phyloP scores from a whole-genome alignment of 2,329 filamentous ascomycete species.

The Mariannaea elegans region DNA sequence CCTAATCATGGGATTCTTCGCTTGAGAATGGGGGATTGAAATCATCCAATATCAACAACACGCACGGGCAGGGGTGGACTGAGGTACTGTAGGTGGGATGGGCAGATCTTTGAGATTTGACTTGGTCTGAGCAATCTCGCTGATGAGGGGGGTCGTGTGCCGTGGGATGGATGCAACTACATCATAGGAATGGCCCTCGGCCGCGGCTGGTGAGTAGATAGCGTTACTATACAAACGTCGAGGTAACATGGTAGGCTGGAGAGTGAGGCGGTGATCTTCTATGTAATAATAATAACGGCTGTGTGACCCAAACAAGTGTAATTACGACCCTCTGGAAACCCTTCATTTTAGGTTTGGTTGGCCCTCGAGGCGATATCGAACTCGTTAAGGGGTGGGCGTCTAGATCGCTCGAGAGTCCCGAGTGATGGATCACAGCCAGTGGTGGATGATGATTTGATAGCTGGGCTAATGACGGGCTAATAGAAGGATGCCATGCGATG shows the following conservation, averaged over 20 bases:
- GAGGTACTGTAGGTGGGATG: conserved; percentile 21
- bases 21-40: conserved; percentile 16
- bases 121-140: conserved; percentile 20
- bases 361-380: background rate
- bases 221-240: too few species aligned
- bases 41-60: conserved; percentile 33
- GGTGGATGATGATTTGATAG: background rate
- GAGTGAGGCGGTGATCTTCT: too few species aligned
- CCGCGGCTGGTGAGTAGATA: too few species aligned
- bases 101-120: conserved; percentile 35
- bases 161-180: background rate
- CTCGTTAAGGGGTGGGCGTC: background rate
- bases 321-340: background rate
- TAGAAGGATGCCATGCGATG: background rate
- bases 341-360: conserved; percentile 8
- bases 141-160: conserved; percentile 9
- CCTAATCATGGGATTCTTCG: background rate
- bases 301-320: conserved; percentile 1
- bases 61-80: conserved; percentile 28
- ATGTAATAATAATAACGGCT: too few species aligned
- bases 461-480: background rate
- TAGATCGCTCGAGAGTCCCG: background rate
- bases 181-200: too few species aligned
- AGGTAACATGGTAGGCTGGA: too few species aligned
- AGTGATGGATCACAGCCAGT: background rate